Evolutionary conservation across 2,329 filamentous ascomycete genomes (phyloP).

Genomic region (Paraconiothyrium brasiliense): DNA sequence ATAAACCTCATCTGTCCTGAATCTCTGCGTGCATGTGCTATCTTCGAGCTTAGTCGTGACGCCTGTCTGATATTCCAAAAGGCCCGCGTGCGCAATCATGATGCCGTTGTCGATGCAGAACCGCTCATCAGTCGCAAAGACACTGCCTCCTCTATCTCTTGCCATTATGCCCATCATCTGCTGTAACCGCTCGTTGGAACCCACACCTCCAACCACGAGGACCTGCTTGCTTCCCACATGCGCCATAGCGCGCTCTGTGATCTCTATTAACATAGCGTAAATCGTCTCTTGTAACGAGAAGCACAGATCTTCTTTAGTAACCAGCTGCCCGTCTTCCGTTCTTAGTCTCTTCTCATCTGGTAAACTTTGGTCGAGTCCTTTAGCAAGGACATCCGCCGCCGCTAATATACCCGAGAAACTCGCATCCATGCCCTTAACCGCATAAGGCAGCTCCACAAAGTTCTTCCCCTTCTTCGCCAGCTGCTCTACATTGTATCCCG

Average conservation of each 20-base stretch:
- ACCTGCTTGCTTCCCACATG: constrained; percentile 93
- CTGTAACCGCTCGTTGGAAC: constrained; percentile 92
- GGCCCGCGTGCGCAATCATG: constrained; percentile 97
- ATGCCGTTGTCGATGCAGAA: constrained; percentile 99
- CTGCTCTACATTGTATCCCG: constrained; percentile 98
- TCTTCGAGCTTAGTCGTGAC: constrained; percentile 80
- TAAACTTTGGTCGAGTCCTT: constrained; percentile 62
- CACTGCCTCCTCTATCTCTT: constrained; percentile 82
- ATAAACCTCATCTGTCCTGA: constrained; percentile 61
- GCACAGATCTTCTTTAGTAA: constrained; percentile 87
- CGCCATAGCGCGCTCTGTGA: constrained; percentile 97
- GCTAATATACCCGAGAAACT: constrained; percentile 94
- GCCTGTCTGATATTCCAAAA: constrained; percentile 84
- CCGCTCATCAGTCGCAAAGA: constrained; percentile 94
- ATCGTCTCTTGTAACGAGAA: constrained; percentile 96
- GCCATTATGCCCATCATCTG: constrained; percentile 99
- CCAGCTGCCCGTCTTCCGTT: constrained; percentile 62
- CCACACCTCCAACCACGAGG: constrained; percentile 93
- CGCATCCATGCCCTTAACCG: constrained; percentile 99
- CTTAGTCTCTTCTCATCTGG: constrained; percentile 50
- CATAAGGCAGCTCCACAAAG: constrained; percentile 89
- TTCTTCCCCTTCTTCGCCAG: constrained; percentile 77
- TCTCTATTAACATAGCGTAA: constrained; percentile 97
- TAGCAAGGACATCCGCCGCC: constrained; percentile 80
- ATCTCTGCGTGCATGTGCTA: constrained; percentile 71